Percentiles rank a stretch among this genome's conserved stretches.
phyloP scores from a whole-genome alignment of 2,329 filamentous ascomycete genomes.

The Aspergillus uvarum region DNA sequence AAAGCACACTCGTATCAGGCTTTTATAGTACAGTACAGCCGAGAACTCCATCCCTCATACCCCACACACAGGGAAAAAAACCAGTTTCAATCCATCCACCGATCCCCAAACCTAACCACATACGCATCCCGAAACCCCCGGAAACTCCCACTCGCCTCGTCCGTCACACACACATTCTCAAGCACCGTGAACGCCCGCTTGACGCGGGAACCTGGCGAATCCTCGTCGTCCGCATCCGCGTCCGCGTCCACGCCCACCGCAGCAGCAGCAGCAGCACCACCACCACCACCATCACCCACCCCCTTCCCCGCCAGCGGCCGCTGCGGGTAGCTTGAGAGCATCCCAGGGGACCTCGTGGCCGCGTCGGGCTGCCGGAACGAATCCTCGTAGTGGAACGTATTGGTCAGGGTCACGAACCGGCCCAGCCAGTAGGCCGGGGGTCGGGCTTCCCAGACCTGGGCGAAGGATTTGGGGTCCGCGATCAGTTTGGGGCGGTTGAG shows the following conservation, averaged over 20 bases:
- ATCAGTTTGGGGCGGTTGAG: not conserved
- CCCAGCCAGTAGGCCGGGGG: slow-evolving; percentile 34
- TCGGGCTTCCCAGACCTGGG: slow-evolving; percentile 26
- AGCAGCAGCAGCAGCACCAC: no score
- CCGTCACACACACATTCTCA: slow-evolving; percentile 33
- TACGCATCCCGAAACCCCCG: slow-evolving; percentile 30
- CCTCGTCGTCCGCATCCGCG: slow-evolving; percentile 8
- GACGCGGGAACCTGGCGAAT: slow-evolving; percentile 23
- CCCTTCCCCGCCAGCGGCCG: not conserved
- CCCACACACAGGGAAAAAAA: not conserved
- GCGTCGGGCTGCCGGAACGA: slow-evolving; percentile 32
- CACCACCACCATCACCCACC: no score
- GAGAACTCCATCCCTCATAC: not conserved
- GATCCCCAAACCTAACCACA: slow-evolving; percentile 21
- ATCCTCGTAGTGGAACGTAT: slow-evolving; percentile 34
- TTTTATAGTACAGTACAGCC: not conserved
- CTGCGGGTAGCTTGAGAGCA: slow-evolving; percentile 23
- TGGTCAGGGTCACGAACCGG: slow-evolving; percentile 31
- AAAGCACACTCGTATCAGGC: not conserved
- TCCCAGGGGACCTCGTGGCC: slow-evolving; percentile 24
- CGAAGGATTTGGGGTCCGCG: not conserved
- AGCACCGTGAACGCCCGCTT: slow-evolving; percentile 37
- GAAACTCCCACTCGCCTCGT: slow-evolving; percentile 37
- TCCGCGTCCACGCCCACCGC: slow-evolving; percentile 2
- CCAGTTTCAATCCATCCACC: slow-evolving; percentile 18